These are phyloP conservation scores for Sapria himalayana DNA, from an alignment of 345 rosid species.

Conservation along the genomic window DNA sequence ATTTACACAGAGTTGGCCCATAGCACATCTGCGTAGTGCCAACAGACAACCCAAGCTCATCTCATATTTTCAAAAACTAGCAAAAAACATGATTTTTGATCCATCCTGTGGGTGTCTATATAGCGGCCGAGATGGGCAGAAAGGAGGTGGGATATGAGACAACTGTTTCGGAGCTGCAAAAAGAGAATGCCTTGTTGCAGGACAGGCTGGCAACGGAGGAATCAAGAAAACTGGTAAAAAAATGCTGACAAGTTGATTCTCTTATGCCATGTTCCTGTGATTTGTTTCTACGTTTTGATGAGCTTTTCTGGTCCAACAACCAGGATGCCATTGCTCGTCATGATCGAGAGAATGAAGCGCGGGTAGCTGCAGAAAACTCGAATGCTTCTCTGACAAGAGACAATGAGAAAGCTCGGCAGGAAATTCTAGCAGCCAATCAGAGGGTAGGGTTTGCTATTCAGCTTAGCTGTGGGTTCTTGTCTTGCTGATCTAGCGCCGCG, in stretches of 20 bases:
- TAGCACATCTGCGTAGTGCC: too few relatives aligned
- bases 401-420: slow-evolving; percentile 46
- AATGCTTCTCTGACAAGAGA: slow-evolving; percentile 42
- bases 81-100: slow-evolving; percentile 1
- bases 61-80: too few relatives aligned
- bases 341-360: slow-evolving; percentile 37
- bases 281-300: background rate
- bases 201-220: slow-evolving; percentile 40
- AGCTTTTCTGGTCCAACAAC: slow-evolving; percentile 6
- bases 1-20: background rate
- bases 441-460: slow-evolving; percentile 22
- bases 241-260: background rate
- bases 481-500: background rate
- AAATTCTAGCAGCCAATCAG: slow-evolving; percentile 38
- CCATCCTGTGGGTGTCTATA: slow-evolving; percentile 4
- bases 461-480: background rate
- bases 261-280: background rate
- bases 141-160: slow-evolving; percentile 27
- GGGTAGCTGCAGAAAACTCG: slow-evolving; percentile 38
- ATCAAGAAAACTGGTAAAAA: slow-evolving; percentile 43
- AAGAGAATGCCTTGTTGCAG: slow-evolving; percentile 23
- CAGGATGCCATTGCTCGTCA: slow-evolving; percentile 53
- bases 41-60: too few relatives aligned
- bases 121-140: slow-evolving; percentile 39
- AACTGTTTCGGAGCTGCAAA: slow-evolving; percentile 23